phyloP scores from a whole-genome alignment of 1,284 basidiomycete genomes.

The Coniophora puteana region DNA sequence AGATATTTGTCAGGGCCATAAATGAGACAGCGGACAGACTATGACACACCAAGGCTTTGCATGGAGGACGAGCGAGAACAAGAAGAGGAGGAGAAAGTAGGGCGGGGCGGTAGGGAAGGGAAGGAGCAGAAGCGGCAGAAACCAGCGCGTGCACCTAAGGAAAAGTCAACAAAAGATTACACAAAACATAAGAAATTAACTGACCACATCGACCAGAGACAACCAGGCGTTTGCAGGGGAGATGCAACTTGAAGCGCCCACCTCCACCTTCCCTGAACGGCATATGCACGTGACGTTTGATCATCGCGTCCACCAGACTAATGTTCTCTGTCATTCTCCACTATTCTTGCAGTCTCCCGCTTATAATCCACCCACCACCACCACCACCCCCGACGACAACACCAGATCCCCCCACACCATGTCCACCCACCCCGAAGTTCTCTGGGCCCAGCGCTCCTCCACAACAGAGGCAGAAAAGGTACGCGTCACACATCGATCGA shows the following conservation, averaged over 20 bases:
- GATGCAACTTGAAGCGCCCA: not conserved
- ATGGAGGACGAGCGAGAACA: constrained; percentile 71
- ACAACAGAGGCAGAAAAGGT: constrained; percentile 68
- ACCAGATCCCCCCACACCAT: constrained; percentile 34
- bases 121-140: constrained; percentile 68
- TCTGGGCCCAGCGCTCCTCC: constrained; percentile 90
- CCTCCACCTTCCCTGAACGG: not conserved
- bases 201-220: not conserved
- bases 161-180: not conserved
- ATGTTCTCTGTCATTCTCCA: constrained; percentile 35
- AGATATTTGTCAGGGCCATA: constrained; percentile 11
- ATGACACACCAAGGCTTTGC: constrained; percentile 81
- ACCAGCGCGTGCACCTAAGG: constrained; percentile 82
- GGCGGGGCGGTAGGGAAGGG: constrained; percentile 77
- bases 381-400: constrained; percentile 8
- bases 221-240: not conserved
- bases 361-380: constrained; percentile 13
- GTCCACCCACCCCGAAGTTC: constrained; percentile 75
- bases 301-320: not conserved
- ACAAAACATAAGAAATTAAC: not conserved
- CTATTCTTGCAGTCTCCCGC: constrained; percentile 25
- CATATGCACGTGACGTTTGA: constrained; percentile 1
- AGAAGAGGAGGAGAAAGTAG: constrained; percentile 68
- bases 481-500: not conserved
- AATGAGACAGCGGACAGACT: constrained; percentile 19